Base-by-base conservation (phyloP, 192 early-diverging fungal species). In the Mortierella claussenii region DNA sequence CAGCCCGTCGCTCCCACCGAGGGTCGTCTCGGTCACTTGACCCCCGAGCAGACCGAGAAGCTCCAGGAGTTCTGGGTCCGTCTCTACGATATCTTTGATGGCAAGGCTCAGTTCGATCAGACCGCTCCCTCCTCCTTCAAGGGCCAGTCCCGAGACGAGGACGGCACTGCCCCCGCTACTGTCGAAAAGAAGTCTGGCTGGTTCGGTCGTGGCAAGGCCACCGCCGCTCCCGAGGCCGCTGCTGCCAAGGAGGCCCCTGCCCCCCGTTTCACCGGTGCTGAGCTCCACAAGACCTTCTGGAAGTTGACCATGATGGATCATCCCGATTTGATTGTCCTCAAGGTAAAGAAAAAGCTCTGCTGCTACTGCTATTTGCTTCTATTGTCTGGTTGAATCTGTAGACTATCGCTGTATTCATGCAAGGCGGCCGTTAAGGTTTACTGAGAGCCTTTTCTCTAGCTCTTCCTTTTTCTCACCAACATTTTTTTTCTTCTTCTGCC, bases 61-160 rank as follows among this genome's bases (percentile, higher is more conserved):
- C 68, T 84, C 47, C 81, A 84, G 48, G 47, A 73, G 30, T 60
- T 84, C 63, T 84, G 83, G 83, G 44, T 49, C 18, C 68, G 68
- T 23, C 63, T 84, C 18, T 64, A 78, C 44, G 67, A 80, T 23
- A 68, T 80, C 56, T 82, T 82, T 68, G 71, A 82, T 21, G 75
- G 76, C 55, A 82, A 62, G 66, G 60, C 57, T 36, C 48, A 44
- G n/a, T 67, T 76, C 40, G 73, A 76, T 32, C 73, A 76, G 53
- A 67, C 65, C 32, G 73, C 73, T 10, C 73, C 73, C 31, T 76
- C 73, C 5, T 76, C 73, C 51, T 76, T 76, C 73, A 76, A 76
- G 65, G 73, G 73, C 26, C 73, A 76, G 58, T 26, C 24, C 44
- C 73, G 73, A 12, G 73, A 76, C 18, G 59, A 65, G 1, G 73